phyloP scores from a whole-genome alignment of 2,329 filamentous ascomycete species.

The Fonsecaea pedrosoi region DNA sequence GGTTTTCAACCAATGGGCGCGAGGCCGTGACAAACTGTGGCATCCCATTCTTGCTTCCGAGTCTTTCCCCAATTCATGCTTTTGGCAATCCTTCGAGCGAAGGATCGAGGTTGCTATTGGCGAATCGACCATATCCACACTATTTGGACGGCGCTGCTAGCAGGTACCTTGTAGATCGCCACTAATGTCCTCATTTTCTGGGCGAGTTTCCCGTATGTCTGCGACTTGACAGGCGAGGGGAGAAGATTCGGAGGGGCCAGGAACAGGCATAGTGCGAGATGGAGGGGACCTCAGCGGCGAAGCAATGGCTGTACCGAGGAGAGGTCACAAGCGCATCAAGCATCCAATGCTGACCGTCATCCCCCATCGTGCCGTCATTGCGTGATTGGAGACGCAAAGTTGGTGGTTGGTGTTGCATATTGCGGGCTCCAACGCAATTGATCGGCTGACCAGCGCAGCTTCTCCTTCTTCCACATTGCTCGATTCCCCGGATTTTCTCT shows the following conservation, averaged over 20 bases:
- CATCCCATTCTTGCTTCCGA: background rate
- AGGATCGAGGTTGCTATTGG: background rate
- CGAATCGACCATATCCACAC: background rate
- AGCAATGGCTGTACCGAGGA: background rate
- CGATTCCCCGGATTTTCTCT: constrained; percentile 5
- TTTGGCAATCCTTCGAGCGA: background rate
- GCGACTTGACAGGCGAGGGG: background rate
- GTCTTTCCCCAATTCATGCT: background rate
- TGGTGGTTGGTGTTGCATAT: background rate
- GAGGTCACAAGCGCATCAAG: background rate
- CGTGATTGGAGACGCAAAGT: constrained; percentile 14
- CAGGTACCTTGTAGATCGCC: background rate
- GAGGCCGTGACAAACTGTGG: background rate
- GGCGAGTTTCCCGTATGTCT: background rate
- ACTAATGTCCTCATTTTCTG: background rate
- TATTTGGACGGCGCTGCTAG: background rate
- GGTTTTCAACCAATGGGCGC: background rate
- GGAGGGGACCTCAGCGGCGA: constrained; percentile 11
- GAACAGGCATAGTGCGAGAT: constrained; percentile 27
- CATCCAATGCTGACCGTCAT: background rate
- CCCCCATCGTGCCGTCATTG: constrained; percentile 18
- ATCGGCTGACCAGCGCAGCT: constrained; percentile 28
- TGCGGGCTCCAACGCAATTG: background rate
- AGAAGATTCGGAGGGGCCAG: constrained; percentile 8
- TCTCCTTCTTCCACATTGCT: constrained; percentile 6